Percentiles rank a stretch among this genome's conserved stretches.
phyloP scores from a whole-genome alignment of 768 basidiomycete species.

The Suillus placidus region DNA sequence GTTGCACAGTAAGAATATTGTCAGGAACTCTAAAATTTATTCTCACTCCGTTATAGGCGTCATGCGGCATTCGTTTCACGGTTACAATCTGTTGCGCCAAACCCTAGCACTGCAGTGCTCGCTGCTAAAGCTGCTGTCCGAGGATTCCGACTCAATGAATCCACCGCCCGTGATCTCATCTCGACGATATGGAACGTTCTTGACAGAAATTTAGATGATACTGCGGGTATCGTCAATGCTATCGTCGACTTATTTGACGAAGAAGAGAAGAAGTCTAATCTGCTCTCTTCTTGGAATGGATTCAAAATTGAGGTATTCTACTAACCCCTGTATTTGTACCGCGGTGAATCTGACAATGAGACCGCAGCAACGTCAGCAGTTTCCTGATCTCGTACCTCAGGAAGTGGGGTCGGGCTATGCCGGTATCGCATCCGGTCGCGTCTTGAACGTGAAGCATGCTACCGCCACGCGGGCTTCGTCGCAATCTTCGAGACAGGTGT shows the following conservation, averaged over 20 bases:
- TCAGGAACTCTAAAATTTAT: background rate
- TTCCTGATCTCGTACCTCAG: slow-evolving; percentile 73
- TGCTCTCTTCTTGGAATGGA: slow-evolving; percentile 79
- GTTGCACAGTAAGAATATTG: slow-evolving; percentile 51
- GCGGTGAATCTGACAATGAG: slow-evolving; percentile 8
- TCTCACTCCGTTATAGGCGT: slow-evolving; percentile 46
- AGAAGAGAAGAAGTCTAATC: slow-evolving; percentile 77
- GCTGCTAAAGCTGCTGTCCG: slow-evolving; percentile 77
- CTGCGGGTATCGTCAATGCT: slow-evolving; percentile 70
- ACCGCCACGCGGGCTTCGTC: slow-evolving; percentile 61
- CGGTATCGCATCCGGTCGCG: slow-evolving; percentile 78
- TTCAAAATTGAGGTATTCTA: slow-evolving; percentile 77
- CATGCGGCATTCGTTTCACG: slow-evolving; percentile 67
- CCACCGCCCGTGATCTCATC: slow-evolving; percentile 81
- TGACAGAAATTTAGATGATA: slow-evolving; percentile 68
- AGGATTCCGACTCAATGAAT: slow-evolving; percentile 76
- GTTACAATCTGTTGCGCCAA: slow-evolving; percentile 58
- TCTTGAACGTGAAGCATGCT: slow-evolving; percentile 81
- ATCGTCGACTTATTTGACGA: slow-evolving; percentile 81
- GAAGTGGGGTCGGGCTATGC: slow-evolving; percentile 69
- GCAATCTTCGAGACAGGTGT: slow-evolving; percentile 67
- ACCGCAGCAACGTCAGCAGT: slow-evolving; percentile 79
- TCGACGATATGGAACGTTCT: slow-evolving; percentile 85
- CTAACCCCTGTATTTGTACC: background rate
- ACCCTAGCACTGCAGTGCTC: slow-evolving; percentile 58